These are phyloP conservation scores for Yarrowia divulgata DNA, from an alignment of 805 yeast species.

Conservation along the genomic window DNA sequence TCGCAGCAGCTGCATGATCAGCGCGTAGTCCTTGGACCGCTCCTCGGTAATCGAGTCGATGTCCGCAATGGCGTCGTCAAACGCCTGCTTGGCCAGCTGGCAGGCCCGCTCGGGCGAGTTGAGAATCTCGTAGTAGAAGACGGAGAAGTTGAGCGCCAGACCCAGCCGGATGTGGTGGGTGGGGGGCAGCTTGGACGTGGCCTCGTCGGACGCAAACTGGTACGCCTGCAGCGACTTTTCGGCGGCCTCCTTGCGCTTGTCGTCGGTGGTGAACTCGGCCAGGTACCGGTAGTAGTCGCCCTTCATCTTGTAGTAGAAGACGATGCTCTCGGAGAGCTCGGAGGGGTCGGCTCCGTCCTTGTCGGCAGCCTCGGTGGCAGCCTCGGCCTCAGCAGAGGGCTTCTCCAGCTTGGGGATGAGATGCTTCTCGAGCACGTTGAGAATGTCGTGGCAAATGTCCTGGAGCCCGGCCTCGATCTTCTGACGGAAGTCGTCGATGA, in stretches of 20 bases:
- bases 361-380: neutral
- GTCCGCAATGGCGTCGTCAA: slow-evolving; percentile 99
- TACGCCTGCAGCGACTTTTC: slow-evolving; percentile 94
- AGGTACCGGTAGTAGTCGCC: slow-evolving; percentile 99
- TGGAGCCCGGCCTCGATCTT: slow-evolving; percentile 95
- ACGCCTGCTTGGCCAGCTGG: slow-evolving; percentile 98
- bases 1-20: slow-evolving; percentile 97
- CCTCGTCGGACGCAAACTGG: slow-evolving; percentile 96
- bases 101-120: slow-evolving; percentile 99
- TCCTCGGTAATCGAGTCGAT: slow-evolving; percentile 97
- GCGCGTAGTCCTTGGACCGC: slow-evolving; percentile 96
- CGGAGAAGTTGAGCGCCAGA: slow-evolving; percentile 96
- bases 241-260: slow-evolving; percentile 93
- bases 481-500: slow-evolving; percentile 93
- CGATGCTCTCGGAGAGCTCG: slow-evolving; percentile 97
- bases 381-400: slow-evolving; percentile 23
- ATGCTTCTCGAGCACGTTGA: slow-evolving; percentile 85
- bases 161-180: slow-evolving; percentile 99
- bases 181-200: slow-evolving; percentile 97
- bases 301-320: slow-evolving; percentile 98
- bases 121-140: slow-evolving; percentile 96
- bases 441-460: slow-evolving; percentile 93
- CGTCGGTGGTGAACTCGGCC: slow-evolving; percentile 95
- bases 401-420: slow-evolving; percentile 66
- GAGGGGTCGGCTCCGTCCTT: slow-evolving; percentile 54